These are phyloP conservation scores for Penicillium olsonii DNA, from an alignment of 2,329 filamentous ascomycete species.

Conservation along the genomic window DNA sequence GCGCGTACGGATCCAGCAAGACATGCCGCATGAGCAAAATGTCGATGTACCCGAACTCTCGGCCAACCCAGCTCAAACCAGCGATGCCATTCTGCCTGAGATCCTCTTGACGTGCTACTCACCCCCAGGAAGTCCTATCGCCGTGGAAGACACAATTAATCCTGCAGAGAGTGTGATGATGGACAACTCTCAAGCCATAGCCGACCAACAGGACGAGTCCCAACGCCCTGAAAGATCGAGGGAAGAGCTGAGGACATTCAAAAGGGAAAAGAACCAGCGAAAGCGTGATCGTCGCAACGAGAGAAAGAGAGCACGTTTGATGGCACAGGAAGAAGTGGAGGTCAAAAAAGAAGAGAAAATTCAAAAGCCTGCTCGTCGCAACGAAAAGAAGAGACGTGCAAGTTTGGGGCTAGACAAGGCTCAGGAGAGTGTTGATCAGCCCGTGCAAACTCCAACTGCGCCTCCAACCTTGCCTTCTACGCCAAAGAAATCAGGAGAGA, in stretches of 20 bases:
- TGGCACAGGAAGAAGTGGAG: no score
- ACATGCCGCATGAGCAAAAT: not conserved
- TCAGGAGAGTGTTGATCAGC: not conserved
- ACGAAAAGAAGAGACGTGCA: slow-evolving; percentile 2
- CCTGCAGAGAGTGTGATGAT: not conserved
- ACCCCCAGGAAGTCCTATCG: no score
- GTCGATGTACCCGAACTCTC: not conserved
- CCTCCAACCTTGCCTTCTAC: not conserved
- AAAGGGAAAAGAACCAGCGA: not conserved
- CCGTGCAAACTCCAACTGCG: not conserved
- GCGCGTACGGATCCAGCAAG: not conserved
- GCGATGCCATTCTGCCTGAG: not conserved
- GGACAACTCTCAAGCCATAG: not conserved
- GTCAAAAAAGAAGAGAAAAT: not conserved
- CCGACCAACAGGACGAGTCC: not conserved
- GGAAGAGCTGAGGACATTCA: not conserved
- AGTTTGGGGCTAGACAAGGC: not conserved
- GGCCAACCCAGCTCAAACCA: not conserved
- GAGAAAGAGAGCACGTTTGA: not conserved
- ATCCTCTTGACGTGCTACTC: no score
- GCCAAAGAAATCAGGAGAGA: not conserved
- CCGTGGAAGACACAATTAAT: no score
- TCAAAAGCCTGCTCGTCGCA: not conserved
- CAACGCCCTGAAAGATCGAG: not conserved
- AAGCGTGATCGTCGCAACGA: slow-evolving; percentile 1